Conservation (phyloP, 192 early-diverging fungal genomes). For the Lobosporangium transversale region DNA sequence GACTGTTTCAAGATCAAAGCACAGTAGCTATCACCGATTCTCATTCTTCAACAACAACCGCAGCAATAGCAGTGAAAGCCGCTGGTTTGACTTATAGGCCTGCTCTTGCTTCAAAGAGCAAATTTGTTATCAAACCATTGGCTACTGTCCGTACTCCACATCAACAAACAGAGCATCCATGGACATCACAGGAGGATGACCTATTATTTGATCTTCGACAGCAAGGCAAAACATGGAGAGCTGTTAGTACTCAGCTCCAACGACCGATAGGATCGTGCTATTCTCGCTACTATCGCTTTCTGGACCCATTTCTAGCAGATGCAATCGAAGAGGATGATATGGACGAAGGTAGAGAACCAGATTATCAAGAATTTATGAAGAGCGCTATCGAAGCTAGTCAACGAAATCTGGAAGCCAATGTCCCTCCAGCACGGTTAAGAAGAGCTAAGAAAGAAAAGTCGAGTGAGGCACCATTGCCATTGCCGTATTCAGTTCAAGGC, state of each 20-base stretch:
- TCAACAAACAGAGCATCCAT: conserved; percentile 1
- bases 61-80: too few species aligned
- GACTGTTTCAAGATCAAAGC: too few species aligned
- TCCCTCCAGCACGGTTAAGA: background rate
- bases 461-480: too few species aligned
- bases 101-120: too few species aligned
- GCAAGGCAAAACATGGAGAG: conserved; percentile 19
- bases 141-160: background rate
- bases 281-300: conserved; percentile 35
- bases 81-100: too few species aligned
- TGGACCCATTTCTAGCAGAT: conserved; percentile 41
- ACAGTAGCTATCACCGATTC: too few species aligned
- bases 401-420: background rate
- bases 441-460: background rate
- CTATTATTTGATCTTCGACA: conserved; percentile 30
- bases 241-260: conserved; percentile 1
- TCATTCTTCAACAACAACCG: too few species aligned
- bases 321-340: conserved; percentile 26
- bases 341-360: too few species aligned
- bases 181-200: conserved; percentile 19
- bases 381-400: background rate
- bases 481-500: conserved; percentile 19
- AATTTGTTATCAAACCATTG: background rate
- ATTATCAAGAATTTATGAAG: conserved; percentile 2
- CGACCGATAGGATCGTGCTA: conserved; percentile 25